Base-by-base conservation (phyloP, 306 rosid genomes). In the Gleditsia sinensis region DNA sequence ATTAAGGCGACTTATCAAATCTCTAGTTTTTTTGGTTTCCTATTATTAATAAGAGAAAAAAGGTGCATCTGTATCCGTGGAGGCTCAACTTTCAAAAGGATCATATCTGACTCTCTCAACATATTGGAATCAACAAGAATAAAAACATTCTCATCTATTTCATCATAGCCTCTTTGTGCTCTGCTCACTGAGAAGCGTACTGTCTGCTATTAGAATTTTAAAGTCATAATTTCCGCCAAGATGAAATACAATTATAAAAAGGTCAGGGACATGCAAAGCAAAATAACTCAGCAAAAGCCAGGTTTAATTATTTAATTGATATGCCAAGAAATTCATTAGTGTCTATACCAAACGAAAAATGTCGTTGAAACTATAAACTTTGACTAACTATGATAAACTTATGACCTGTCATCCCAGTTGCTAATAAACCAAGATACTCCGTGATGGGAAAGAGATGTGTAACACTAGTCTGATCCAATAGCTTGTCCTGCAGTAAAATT, bases 361-460 rank as follows among this genome's bases (percentile, higher is more conserved):
- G 4, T 36, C 13, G 10, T 61, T 17, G 48, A 61, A 17, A 61
- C 3, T 10, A 34, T 9, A 36, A 2, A 19, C 9, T 61, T 17
- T 0, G 17, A 17, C 14, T 11, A 42, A 11, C 9, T 42, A 42
- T 42, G 17, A 42, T 7, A 61, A 61, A 4, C 3, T 19, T 5
- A 46, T 40, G 42, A 61, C 91, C 87, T 86, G 89, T 88, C 85
- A 90, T 77, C 67, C 96, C 92, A 74, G 96, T 90, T 43, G 92
- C 96, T 53, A 90, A 83, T 72, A 90, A 74, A n/a, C 96, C 96
- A 62, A 85, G 83, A 72, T 76, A 84, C 86, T 86, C 83, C 0
- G 96, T 90, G 49, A 90, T 86, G 61, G 96, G 83, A 74, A 90
- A 88, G 34, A 86, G 91, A 74, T 90, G 96, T 3, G 89, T 70